A percentile compares a stretch with the other conserved stretches of the same genome.
These are phyloP conservation scores for Thoreauomyces humboldtii DNA, from an alignment of 192 early-diverging fungal genomes.

Conservation along the genomic window DNA sequence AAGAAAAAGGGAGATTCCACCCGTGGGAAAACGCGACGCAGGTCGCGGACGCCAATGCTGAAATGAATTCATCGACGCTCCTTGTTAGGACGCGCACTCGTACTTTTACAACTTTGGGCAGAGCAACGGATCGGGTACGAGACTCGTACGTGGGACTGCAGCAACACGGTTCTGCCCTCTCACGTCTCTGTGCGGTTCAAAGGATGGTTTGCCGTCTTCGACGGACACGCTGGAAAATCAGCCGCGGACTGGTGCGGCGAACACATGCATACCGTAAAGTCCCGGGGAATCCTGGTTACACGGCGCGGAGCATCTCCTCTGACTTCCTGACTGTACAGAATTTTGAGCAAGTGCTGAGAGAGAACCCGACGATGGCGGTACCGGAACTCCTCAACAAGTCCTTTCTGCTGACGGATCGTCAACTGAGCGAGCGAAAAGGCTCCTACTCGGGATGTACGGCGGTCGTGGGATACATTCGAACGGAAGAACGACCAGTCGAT, in stretches of 20 bases:
- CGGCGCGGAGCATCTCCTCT: not conserved
- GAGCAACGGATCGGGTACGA: constrained; percentile 62
- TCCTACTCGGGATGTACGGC: constrained; percentile 91
- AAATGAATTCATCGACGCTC: too few species aligned
- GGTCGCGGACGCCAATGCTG: not conserved
- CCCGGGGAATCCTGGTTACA: not conserved
- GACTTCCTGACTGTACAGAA: constrained; percentile 38
- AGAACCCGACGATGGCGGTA: constrained; percentile 57
- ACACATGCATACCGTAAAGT: constrained; percentile 72
- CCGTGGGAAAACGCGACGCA: not conserved
- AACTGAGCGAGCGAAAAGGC: constrained; percentile 73
- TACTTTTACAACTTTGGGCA: constrained; percentile 80
- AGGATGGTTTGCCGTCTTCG: constrained; percentile 93
- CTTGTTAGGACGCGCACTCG: constrained; percentile 79
- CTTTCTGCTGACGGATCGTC: constrained; percentile 80
- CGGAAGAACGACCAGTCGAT: constrained; percentile 39
- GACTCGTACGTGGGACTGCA: too few species aligned
- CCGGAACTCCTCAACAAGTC: constrained; percentile 79
- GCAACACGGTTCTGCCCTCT: too few species aligned
- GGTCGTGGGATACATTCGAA: constrained; percentile 71
- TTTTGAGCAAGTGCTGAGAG: constrained; percentile 60
- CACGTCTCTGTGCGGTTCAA: too few species aligned
- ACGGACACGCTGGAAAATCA: constrained; percentile 94
- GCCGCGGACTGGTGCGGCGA: constrained; percentile 96
- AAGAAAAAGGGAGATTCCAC: too few species aligned